Evolutionary conservation across 306 rosid species (phyloP), one percentile per base, ranked within the genome.

Genomic region (Ormosia emarginata): DNA sequence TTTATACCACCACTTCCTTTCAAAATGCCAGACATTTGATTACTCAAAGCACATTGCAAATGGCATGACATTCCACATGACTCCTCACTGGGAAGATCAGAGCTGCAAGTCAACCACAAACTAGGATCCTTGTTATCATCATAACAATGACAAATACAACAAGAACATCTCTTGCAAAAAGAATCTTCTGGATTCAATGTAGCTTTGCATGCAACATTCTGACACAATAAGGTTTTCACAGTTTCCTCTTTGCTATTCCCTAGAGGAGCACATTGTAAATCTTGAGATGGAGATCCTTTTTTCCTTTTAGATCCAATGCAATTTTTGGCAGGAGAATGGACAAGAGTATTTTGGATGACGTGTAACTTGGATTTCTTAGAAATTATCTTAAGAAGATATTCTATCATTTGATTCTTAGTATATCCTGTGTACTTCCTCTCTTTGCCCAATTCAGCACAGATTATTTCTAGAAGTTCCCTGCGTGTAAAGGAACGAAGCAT

Each of bases 41-140:
- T 84, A 78, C 77, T 92, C 85, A 94, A 37, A 77, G 98, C 97
- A 87, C 98, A 94, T 88, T 93, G 97, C 82, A 94, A 83, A 90
- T 94, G 98, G 85, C 97, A 92, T 12, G 97, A 92, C 85, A 92
- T 81, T 83, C 97, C 97, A 87, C 97, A 94, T n/a, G 91, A 79
- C 40, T 80, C 91, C 8, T 85, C 94, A 77, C 76, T 84, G 30
- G 81, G 82, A 52, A 81, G 36, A 66, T 91, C 91, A 49, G 92
- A 62, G 53, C 85, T 67, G 75, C 98, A 94, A 44, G 95, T 89
- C 85, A 94, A 84, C 98, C 98, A 94, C 68, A 92, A 80, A 89
- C 97, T 94, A 24, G 98, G 97, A 82, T 94, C 98, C 89, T 94
- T 94, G 90, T 94, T 94, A 85, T 94, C 94, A 69, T 94, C 98